A percentile compares a stretch with the other conserved stretches of the same genome.
phyloP scores from a whole-genome alignment of 805 yeast species.

The Lachancea mirantina region DNA sequence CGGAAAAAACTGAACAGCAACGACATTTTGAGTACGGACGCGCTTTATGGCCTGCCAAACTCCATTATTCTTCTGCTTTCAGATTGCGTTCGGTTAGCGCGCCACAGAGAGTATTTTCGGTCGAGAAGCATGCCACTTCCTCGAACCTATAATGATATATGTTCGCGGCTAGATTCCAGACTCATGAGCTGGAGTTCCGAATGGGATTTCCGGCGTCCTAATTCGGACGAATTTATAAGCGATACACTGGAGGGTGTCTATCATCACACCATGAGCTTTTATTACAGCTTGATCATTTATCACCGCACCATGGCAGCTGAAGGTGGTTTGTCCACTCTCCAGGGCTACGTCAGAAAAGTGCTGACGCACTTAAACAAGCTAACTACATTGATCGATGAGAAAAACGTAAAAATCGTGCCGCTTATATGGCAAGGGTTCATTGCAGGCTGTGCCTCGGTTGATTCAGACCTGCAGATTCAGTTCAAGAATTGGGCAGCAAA shows the following conservation, averaged over 20 bases:
- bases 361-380: slow-evolving; percentile 58
- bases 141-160: slow-evolving; percentile 16
- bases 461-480: slow-evolving; percentile 50
- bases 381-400: slow-evolving; percentile 44
- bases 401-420: slow-evolving; percentile 58
- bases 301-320: slow-evolving; percentile 58
- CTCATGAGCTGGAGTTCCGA: slow-evolving; percentile 64
- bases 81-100: slow-evolving; percentile 59
- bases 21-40: slow-evolving; percentile 64
- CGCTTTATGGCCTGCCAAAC: slow-evolving; percentile 78
- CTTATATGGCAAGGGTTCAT: slow-evolving; percentile 85
- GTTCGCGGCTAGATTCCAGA: slow-evolving; percentile 39
- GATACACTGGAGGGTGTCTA: slow-evolving; percentile 57
- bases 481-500: slow-evolving; percentile 57
- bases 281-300: slow-evolving; percentile 63
- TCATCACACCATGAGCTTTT: slow-evolving; percentile 76
- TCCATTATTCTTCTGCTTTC: slow-evolving; percentile 66
- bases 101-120: slow-evolving; percentile 49
- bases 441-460: slow-evolving; percentile 74
- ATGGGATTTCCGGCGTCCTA: slow-evolving; percentile 50
- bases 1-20: slow-evolving; percentile 41
- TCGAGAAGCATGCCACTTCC: slow-evolving; percentile 20
- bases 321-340: slow-evolving; percentile 49
- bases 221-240: slow-evolving; percentile 21
- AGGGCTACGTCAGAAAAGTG: slow-evolving; percentile 53